Evolutionary conservation across 1,284 basidiomycete genomes (phyloP), one percentile per base, ranked within the genome.

Genomic region (Boletellus deceptivus): DNA sequence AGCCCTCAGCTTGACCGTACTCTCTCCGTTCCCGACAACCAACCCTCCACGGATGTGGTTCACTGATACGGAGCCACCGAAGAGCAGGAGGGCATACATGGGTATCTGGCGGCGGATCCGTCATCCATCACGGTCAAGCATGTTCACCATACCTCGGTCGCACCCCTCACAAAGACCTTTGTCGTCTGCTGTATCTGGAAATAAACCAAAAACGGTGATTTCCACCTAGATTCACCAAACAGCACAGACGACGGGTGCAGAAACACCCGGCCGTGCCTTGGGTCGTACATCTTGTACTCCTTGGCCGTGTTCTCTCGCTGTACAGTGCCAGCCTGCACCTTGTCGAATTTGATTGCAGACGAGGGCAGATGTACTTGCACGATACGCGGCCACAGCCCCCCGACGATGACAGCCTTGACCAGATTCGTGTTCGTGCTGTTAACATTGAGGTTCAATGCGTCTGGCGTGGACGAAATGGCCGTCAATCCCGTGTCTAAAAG

Each of bases 131-230:
- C 13, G 29, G 10, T 6, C 29, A 31, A 31, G 29, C 13, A 14
- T 27, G 4, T 27, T 20, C n/a, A 24, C 53, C 75, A 53, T 55
- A 91, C 90, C 78, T 96, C 90, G 1, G 91, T 95, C 11, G 84
- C 92, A 69, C 95, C 94, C 45, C 92, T 78, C 59, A 98, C 63
- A 67, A 89, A 97, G 1, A 93, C 78, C 67, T 96, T 95, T 31
- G 76, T 84, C n/a, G 90, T 92, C 72, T 84, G 79, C 51, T 87
- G 83, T 70, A 93, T 91, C 59, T 82, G 75, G 69, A 95, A 97
- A 63, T 89, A 94, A 6, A 86, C 81, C 43, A 95, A 64, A 67
- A 93, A 93, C 4, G 85, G 86, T 29, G 83, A 79, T 50, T 83
- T 86, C 83, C 91, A 93, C 29, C 76, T 76, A 22, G 80, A 77